phyloP scores from a whole-genome alignment of 768 basidiomycete genomes.

The Russula foetens region DNA sequence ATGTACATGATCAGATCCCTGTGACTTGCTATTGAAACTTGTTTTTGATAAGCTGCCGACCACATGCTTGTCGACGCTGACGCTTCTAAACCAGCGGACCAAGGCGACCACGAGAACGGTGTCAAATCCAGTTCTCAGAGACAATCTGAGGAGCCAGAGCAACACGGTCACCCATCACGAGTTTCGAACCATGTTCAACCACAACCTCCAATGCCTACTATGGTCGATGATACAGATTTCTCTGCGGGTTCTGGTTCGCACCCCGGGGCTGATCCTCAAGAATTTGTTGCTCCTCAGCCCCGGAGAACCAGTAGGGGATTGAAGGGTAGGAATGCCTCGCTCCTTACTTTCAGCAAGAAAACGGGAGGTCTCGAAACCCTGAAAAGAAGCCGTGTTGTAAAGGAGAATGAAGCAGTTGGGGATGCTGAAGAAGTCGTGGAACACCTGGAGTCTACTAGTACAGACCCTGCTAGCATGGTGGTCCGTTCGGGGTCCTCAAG shows the following conservation, averaged over 20 bases:
- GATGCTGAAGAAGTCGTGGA: slow-evolving; percentile 10
- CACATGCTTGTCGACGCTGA: not conserved
- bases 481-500: not conserved
- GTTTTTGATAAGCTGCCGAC: not conserved
- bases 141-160: not conserved
- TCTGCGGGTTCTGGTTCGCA: not conserved
- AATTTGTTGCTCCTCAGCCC: not conserved
- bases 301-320: not conserved
- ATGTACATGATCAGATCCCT: not conserved
- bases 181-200: not conserved
- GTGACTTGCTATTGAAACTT: not conserved
- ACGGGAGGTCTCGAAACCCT: slow-evolving; percentile 8
- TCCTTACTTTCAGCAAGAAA: not conserved
- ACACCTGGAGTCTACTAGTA: slow-evolving; percentile 4
- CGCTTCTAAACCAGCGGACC: not conserved
- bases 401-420: not conserved
- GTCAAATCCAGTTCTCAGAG: not conserved
- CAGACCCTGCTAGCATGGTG: not conserved
- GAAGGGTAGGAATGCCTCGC: slow-evolving; percentile 2
- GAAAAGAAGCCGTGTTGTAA: not conserved
- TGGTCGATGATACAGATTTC: not conserved
- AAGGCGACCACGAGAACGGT: not conserved
- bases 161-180: not conserved
- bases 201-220: not conserved
- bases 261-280: not conserved